A percentile compares a stretch with the other conserved stretches of the same genome.
These are phyloP conservation scores for Botrytis squamosa DNA, from an alignment of 2,329 filamentous ascomycete genomes.

Conservation along the genomic window DNA sequence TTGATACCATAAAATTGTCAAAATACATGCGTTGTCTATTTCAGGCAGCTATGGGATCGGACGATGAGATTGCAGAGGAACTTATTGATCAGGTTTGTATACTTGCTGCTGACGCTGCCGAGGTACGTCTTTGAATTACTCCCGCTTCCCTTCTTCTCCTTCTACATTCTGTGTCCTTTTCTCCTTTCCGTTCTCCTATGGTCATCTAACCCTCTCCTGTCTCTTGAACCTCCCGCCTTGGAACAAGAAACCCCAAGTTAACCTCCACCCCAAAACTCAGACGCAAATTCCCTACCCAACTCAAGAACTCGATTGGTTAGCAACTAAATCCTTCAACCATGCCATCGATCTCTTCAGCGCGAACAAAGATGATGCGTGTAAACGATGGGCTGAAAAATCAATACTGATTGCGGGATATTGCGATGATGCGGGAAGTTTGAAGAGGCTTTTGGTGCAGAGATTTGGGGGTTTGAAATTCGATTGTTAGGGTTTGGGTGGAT, in stretches of 20 bases:
- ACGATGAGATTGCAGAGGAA: slow-evolving; percentile 51
- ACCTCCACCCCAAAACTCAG: slow-evolving; percentile 25
- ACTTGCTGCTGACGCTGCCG: slow-evolving; percentile 51
- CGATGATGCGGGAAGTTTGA: slow-evolving; percentile 35
- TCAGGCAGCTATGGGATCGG: slow-evolving; percentile 59
- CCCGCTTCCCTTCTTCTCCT: slow-evolving; percentile 2
- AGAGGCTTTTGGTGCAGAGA: slow-evolving; percentile 19
- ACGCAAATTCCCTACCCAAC: slow-evolving; percentile 55
- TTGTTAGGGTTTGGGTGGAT: not conserved
- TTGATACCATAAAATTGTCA: slow-evolving; percentile 60
- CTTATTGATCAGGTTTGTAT: slow-evolving; percentile 62
- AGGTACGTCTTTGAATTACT: slow-evolving; percentile 42
- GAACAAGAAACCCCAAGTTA: not conserved
- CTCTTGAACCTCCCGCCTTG: not conserved
- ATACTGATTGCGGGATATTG: slow-evolving; percentile 38
- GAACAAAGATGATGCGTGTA: slow-evolving; percentile 54
- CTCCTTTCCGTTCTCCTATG: not conserved
- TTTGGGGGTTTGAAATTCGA: slow-evolving; percentile 3
- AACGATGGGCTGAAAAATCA: slow-evolving; percentile 41
- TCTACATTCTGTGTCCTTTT: not conserved
- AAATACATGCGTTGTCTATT: slow-evolving; percentile 80
- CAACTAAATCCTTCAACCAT: slow-evolving; percentile 66
- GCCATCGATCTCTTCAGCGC: slow-evolving; percentile 63
- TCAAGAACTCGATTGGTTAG: slow-evolving; percentile 75
- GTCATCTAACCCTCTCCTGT: not conserved